A percentile compares a stretch with the other conserved stretches of the same genome.
phyloP scores from a whole-genome alignment of 148 eudicot species.

The Simmondsia chinensis region DNA sequence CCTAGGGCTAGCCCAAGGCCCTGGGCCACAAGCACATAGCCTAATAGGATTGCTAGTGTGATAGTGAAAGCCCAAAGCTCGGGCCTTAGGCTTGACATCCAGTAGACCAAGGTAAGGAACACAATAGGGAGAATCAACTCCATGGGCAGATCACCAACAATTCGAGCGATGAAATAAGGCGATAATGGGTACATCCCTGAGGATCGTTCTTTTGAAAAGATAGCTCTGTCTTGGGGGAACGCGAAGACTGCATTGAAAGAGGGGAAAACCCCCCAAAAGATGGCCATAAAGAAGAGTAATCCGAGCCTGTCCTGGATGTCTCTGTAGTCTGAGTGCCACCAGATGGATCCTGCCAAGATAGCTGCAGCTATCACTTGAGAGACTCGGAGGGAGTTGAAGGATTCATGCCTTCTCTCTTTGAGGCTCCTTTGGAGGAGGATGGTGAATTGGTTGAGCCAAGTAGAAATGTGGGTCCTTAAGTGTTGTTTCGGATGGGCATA shows the following conservation, averaged over 20 bases:
- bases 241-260: constrained; percentile 85
- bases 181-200: constrained; percentile 84
- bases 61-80: constrained; percentile 39
- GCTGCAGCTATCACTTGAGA: constrained; percentile 76
- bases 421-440: constrained; percentile 71
- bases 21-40: constrained; percentile 72
- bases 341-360: constrained; percentile 63
- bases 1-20: constrained; percentile 87
- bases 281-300: constrained; percentile 67
- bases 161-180: constrained; percentile 76
- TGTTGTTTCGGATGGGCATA: constrained; percentile 2
- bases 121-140: constrained; percentile 75
- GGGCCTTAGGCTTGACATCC: constrained; percentile 73
- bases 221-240: constrained; percentile 85
- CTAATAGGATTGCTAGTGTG: constrained; percentile 44
- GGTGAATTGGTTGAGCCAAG: constrained; percentile 58
- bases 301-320: constrained; percentile 80
- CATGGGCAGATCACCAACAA: constrained; percentile 83
- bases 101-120: constrained; percentile 54
- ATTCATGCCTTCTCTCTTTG: constrained; percentile 81
- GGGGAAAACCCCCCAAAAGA: constrained; percentile 94
- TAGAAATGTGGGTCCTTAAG: constrained; percentile 15
- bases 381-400: constrained; percentile 72
- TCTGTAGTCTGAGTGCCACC: constrained; percentile 70
- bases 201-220: constrained; percentile 65